These are phyloP conservation scores for Didymella exigua DNA, from an alignment of 2,329 filamentous ascomycete species.

Conservation along the genomic window DNA sequence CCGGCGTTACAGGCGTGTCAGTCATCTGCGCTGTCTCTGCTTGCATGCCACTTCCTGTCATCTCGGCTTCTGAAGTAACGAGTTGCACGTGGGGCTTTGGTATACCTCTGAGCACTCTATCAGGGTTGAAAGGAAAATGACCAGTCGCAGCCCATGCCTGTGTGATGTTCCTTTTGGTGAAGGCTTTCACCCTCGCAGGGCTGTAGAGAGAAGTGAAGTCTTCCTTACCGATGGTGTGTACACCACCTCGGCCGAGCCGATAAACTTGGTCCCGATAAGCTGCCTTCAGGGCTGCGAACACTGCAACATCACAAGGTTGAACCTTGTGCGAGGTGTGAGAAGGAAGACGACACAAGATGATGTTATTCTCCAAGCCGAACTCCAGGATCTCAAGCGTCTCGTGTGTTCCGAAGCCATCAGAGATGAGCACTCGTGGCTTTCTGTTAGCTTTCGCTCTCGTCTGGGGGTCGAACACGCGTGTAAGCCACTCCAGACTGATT, in stretches of 20 bases:
- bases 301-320: neutral
- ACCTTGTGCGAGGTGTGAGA: neutral
- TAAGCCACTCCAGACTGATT: slow-evolving; percentile 47
- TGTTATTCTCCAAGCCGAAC: neutral
- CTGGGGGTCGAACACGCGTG: slow-evolving; percentile 44
- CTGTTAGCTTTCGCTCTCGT: slow-evolving; percentile 38
- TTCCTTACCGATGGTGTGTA: slow-evolving; percentile 17
- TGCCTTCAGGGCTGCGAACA: slow-evolving; percentile 19
- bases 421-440: slow-evolving; percentile 43
- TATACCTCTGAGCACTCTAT: slow-evolving; percentile 33
- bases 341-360: neutral
- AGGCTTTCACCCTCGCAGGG: slow-evolving; percentile 21
- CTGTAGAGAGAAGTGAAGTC: slow-evolving; percentile 27
- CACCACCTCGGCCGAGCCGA: slow-evolving; percentile 9
- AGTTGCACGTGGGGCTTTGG: slow-evolving; percentile 25
- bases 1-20: too few relatives aligned
- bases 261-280: slow-evolving; percentile 20
- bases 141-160: slow-evolving; percentile 26
- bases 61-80: slow-evolving; percentile 12
- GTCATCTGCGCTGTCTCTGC: too few relatives aligned
- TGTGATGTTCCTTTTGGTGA: slow-evolving; percentile 34
- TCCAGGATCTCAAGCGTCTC: slow-evolving; percentile 15
- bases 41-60: neutral
- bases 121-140: slow-evolving; percentile 34
- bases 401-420: slow-evolving; percentile 45